Base-by-base conservation (phyloP, 768 basidiomycete genomes). In the Podaxis sp. region DNA sequence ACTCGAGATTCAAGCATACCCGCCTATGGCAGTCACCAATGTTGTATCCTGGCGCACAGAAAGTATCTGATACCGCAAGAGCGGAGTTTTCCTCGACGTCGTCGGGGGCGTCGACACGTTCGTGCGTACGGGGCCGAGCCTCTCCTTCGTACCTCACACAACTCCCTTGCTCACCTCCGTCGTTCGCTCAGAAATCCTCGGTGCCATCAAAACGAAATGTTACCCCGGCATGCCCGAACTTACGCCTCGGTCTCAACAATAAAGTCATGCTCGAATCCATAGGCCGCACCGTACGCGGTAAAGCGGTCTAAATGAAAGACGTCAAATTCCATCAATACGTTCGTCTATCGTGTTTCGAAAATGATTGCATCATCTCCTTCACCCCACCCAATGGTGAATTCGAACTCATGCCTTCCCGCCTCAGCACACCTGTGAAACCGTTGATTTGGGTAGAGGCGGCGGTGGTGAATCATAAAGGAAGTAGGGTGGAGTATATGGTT, bases 281-380 rank as follows among this genome's bases (percentile, higher is more conserved):
- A 2, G 96, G 96, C 19, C 84, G 97, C 68, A 94, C 94, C 24
- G 89, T 94, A 0, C 87, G 96, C 12, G 96, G 96, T 12, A 99
- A 98, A 76, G 90, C 97, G 2, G 97, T 99, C 67, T 97, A 99
- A 77, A 97, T 99, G 92, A 97, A 99, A 74, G 97, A 98, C 70
- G 94, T 98, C 79, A 98, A 98, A 74, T 99, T 99, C 79, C 97
- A 99, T 72, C 97, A 99, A 82, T 99, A 97, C 70, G 97, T 98
- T 11, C 93, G 97, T 9, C 83, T 99, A 24, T 91, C 95, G 9
- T 87, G 96, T 6, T 99, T 99, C 71, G 97, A 99, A 72, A 98
- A 97, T 74, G 96, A 99, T 77, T 90, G 97, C 64, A 98, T 96
- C 0, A 99, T 98, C 71, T 95, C 93, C 38, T 99, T 99, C 79